Evolutionary conservation across 345 rosid genomes (phyloP).

Genomic region (Sisymbrium irio): DNA sequence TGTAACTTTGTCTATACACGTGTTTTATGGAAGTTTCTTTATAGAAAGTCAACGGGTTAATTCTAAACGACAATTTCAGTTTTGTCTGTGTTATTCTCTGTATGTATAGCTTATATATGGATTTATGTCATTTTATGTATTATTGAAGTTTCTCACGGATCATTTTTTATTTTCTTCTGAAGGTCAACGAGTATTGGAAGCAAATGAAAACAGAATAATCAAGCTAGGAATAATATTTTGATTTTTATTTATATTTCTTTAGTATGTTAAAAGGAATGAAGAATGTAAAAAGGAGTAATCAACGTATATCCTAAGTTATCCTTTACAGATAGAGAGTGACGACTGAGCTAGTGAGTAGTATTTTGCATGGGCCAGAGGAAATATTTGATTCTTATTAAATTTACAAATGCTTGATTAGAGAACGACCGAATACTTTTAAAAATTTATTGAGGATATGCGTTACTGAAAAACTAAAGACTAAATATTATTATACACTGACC

Average conservation of each 20-base stretch:
- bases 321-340: not conserved
- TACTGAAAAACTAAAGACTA: not conserved
- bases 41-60: constrained; percentile 26
- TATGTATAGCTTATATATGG: not conserved
- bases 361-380: not conserved
- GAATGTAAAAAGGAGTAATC: not conserved
- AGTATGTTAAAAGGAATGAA: not conserved
- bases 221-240: not conserved
- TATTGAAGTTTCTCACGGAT: constrained; percentile 23
- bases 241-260: not conserved
- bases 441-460: not conserved
- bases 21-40: constrained; percentile 34
- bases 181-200: constrained; percentile 25
- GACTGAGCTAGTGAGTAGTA: not conserved
- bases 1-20: constrained; percentile 23
- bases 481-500: not conserved
- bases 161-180: constrained; percentile 8
- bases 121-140: constrained; percentile 18
- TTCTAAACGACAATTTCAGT: constrained; percentile 26
- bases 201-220: constrained; percentile 1
- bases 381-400: too few relatives aligned
- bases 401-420: not conserved
- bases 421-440: not conserved
- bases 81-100: constrained; percentile 6
- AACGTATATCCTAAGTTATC: not conserved